Conservation (phyloP, 352 stramenopile species). For the Aphanomyces euteiches region DNA sequence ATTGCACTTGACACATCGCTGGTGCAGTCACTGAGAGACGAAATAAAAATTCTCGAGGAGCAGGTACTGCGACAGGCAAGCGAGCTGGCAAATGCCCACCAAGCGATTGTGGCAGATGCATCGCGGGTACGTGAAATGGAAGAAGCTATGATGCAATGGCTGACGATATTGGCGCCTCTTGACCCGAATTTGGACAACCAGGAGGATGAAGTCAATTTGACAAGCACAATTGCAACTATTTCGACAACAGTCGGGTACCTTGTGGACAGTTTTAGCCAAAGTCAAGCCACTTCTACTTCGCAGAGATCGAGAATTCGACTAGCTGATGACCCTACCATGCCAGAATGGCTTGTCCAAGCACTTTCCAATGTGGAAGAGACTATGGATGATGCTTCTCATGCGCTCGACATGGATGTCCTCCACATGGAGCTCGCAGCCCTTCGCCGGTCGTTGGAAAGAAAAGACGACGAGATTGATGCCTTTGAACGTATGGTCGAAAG, state of each 20-base stretch:
- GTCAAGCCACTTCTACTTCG: not conserved
- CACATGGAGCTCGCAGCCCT: slow-evolving; percentile 7
- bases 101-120: not conserved
- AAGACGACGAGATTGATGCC: slow-evolving; percentile 10
- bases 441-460: slow-evolving; percentile 2
- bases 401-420: slow-evolving; percentile 19
- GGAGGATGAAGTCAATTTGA: not conserved
- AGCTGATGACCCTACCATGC: not conserved
- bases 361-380: slow-evolving; percentile 6
- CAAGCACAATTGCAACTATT: too few relatives aligned
- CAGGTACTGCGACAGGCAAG: not conserved
- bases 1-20: not conserved
- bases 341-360: not conserved
- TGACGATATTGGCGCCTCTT: not conserved
- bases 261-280: not conserved
- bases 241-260: too few relatives aligned
- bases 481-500: slow-evolving; percentile 1
- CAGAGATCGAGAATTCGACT: too few relatives aligned
- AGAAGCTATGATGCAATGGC: not conserved
- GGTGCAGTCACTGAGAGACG: not conserved
- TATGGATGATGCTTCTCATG: slow-evolving; percentile 12
- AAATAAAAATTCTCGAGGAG: not conserved
- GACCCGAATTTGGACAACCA: not conserved
- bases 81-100: not conserved
- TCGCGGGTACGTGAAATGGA: not conserved